These are phyloP conservation scores for Lentinula novae-zelandiae DNA, from an alignment of 1,284 basidiomycete species.

Conservation along the genomic window DNA sequence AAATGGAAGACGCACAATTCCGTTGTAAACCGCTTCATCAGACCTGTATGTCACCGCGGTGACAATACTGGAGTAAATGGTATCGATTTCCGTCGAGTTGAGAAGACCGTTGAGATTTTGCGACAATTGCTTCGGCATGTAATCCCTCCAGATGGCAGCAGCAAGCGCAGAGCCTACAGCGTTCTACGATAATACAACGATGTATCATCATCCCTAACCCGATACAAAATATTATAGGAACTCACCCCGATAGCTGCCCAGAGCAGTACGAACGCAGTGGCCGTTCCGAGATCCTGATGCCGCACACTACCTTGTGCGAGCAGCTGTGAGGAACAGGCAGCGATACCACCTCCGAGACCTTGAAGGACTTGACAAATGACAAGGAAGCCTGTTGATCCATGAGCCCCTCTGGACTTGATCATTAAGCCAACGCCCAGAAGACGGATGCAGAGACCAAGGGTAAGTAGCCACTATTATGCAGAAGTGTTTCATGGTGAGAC, in stretches of 20 bases:
- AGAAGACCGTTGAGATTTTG: conserved; percentile 4
- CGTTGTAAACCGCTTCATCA: conserved; percentile 1
- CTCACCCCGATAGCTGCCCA: conserved; percentile 8
- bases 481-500: neutral
- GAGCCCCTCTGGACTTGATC: conserved; percentile 9
- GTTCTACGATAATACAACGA: neutral
- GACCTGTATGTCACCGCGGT: conserved; percentile 6
- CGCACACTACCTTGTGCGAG: conserved; percentile 7
- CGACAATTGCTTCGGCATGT: conserved; percentile 7
- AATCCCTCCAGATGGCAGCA: conserved; percentile 9
- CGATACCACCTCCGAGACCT: conserved; percentile 8
- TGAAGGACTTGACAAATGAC: conserved; percentile 10
- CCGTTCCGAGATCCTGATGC: conserved; percentile 7
- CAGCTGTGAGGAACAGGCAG: conserved; percentile 4
- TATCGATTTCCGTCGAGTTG: conserved; percentile 5
- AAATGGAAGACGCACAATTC: neutral
- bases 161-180: conserved; percentile 9
- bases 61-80: conserved; percentile 7
- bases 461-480: neutral
- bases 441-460: conserved; percentile 7
- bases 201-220: neutral
- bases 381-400: conserved; percentile 7
- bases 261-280: conserved; percentile 7
- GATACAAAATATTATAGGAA: neutral
- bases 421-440: conserved; percentile 6